Conservation (phyloP, 1,139 yeast genomes). For the Debaryomyces udenii region DNA sequence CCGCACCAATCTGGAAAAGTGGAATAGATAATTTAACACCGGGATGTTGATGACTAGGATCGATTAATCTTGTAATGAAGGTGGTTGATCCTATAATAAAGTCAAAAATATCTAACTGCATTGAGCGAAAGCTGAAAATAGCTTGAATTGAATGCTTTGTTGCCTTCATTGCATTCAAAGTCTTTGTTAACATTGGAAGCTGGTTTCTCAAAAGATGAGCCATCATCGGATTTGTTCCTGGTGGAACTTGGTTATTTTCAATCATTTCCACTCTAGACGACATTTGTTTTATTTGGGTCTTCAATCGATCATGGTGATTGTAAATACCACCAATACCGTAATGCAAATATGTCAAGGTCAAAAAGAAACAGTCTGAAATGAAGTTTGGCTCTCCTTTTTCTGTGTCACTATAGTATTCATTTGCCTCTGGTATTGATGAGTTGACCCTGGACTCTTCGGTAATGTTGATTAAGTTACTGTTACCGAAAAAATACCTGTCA, state of each 20-base stretch:
- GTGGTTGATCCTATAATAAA: slow-evolving; percentile 75
- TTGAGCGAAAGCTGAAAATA: slow-evolving; percentile 54
- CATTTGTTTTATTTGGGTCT: slow-evolving; percentile 53
- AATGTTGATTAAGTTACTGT: slow-evolving; percentile 58
- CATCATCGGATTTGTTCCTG: slow-evolving; percentile 35
- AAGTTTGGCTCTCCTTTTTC: slow-evolving; percentile 53
- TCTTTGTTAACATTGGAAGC: slow-evolving; percentile 49
- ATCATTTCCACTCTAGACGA: slow-evolving; percentile 55
- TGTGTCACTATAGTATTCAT: slow-evolving; percentile 48
- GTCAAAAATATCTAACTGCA: slow-evolving; percentile 72
- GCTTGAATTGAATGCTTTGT: slow-evolving; percentile 59
- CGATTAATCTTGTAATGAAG: slow-evolving; percentile 71
- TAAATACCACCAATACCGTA: slow-evolving; percentile 87
- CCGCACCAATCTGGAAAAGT: slow-evolving; percentile 53
- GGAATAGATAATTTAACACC: slow-evolving; percentile 60
- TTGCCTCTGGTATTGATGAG: slow-evolving; percentile 72
- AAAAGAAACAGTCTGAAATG: slow-evolving; percentile 83
- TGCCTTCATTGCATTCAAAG: slow-evolving; percentile 43
- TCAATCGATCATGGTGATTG: slow-evolving; percentile 58
- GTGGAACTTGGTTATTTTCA: slow-evolving; percentile 33
- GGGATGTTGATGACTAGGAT: slow-evolving; percentile 71
- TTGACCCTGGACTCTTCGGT: slow-evolving; percentile 82
- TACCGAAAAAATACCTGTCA: slow-evolving; percentile 63
- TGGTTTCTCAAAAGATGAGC: slow-evolving; percentile 36
- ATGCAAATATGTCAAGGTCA: slow-evolving; percentile 77